phyloP scores from a whole-genome alignment of 257 asterid genomes.

The Osmanthus fragrans region DNA sequence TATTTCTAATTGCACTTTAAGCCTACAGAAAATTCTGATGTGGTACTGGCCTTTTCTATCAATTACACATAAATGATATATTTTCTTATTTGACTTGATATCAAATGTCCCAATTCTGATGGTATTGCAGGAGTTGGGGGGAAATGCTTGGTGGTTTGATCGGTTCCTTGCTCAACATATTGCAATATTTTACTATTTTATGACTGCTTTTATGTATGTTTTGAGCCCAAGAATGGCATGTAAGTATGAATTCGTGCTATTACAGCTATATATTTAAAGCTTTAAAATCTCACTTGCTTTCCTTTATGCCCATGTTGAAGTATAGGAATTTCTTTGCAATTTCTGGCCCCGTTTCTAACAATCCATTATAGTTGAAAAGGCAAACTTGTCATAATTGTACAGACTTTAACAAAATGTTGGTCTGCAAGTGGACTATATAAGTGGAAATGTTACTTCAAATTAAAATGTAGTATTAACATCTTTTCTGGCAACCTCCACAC shows the following conservation, averaged over 20 bases:
- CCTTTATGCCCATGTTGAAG: slow-evolving; percentile 8
- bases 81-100: slow-evolving; percentile 21
- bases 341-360: not conserved
- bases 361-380: slow-evolving; percentile 1
- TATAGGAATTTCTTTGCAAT: not conserved
- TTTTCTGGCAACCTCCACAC: slow-evolving; percentile 10
- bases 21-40: not conserved
- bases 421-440: not conserved
- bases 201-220: slow-evolving; percentile 82
- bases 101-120: slow-evolving; percentile 11
- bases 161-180: slow-evolving; percentile 90
- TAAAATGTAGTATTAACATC: not conserved
- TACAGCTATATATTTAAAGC: not conserved
- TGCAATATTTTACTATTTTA: slow-evolving; percentile 75
- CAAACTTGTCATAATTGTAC: not conserved
- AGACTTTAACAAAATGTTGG: not conserved
- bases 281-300: slow-evolving; percentile 8
- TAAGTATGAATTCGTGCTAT: slow-evolving; percentile 42
- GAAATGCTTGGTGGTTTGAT: slow-evolving; percentile 97
- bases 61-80: not conserved
- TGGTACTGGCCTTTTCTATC: not conserved
- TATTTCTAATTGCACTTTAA: not conserved
- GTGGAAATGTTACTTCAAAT: not conserved
- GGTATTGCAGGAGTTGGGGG: slow-evolving; percentile 88
- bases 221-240: slow-evolving; percentile 99